phyloP scores from a whole-genome alignment of 225 moss, liverwort and hornwort genomes.

The Bryoerythrophyllum caledonicum region DNA sequence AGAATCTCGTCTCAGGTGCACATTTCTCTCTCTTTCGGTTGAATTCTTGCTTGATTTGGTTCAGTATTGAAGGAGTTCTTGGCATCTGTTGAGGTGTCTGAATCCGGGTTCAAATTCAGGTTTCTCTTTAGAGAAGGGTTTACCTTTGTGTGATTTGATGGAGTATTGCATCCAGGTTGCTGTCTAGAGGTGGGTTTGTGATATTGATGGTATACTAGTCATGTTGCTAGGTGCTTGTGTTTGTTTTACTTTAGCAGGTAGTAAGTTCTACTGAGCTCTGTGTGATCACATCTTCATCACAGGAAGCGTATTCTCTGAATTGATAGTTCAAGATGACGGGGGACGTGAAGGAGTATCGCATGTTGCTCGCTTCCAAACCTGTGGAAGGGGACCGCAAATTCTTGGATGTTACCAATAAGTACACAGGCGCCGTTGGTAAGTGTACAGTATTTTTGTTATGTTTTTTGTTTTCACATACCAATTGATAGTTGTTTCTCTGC shows the following conservation, averaged over 20 bases:
- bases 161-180: too few relatives aligned
- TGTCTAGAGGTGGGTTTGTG: too few relatives aligned
- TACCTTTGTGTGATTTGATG: not conserved
- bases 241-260: not conserved
- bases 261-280: not conserved
- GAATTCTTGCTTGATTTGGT: not conserved
- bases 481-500: too few relatives aligned
- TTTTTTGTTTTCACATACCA: not conserved
- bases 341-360: slow-evolving; percentile 42
- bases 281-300: not conserved
- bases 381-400: slow-evolving; percentile 46
- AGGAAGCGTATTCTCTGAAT: not conserved
- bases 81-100: not conserved
- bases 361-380: slow-evolving; percentile 70
- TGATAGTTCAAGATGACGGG: slow-evolving; percentile 34
- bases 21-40: not conserved
- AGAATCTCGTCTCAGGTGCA: not conserved
- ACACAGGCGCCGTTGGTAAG: slow-evolving; percentile 68
- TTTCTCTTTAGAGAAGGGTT: too few relatives aligned
- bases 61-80: too few relatives aligned
- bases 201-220: not conserved
- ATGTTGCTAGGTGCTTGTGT: not conserved
- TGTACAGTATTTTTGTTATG: too few relatives aligned
- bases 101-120: too few relatives aligned
- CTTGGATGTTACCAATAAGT: slow-evolving; percentile 86